phyloP scores from a whole-genome alignment of 805 yeast species.

The Maudiozyma barnettii region DNA sequence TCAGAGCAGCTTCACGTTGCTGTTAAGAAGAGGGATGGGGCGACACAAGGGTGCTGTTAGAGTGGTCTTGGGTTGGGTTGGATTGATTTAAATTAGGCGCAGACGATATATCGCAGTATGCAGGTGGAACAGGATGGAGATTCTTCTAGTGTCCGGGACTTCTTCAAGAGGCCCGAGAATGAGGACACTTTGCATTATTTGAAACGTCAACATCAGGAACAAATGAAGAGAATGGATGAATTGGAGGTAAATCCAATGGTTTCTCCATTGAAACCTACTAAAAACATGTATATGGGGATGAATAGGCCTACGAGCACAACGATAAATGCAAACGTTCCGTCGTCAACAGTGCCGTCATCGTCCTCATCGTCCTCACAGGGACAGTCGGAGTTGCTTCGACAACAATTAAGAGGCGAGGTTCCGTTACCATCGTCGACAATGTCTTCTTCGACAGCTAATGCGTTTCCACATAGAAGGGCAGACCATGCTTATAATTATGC shows the following conservation, averaged over 20 bases:
- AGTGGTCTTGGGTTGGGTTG: too few species aligned
- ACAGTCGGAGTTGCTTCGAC: constrained; percentile 1
- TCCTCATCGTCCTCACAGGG: neutral
- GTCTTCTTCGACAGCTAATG: neutral
- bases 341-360: too few species aligned
- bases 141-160: constrained; percentile 6
- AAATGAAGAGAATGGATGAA: constrained; percentile 15
- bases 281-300: too few species aligned
- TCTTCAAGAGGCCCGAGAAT: constrained; percentile 18
- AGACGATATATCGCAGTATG: too few species aligned
- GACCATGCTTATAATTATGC: neutral
- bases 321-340: too few species aligned
- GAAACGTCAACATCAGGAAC: constrained; percentile 22
- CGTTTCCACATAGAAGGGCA: neutral
- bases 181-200: constrained; percentile 26
- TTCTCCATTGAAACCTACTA: constrained; percentile 1
- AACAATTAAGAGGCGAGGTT: constrained; percentile 4
- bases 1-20: too few species aligned
- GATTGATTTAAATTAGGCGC: too few species aligned
- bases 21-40: too few species aligned
- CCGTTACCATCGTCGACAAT: neutral
- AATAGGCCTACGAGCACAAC: too few species aligned
- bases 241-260: neutral
- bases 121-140: neutral
- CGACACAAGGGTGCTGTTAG: too few species aligned